Conservation (phyloP, 805 yeast genomes). For the Candida loeiensis region DNA sequence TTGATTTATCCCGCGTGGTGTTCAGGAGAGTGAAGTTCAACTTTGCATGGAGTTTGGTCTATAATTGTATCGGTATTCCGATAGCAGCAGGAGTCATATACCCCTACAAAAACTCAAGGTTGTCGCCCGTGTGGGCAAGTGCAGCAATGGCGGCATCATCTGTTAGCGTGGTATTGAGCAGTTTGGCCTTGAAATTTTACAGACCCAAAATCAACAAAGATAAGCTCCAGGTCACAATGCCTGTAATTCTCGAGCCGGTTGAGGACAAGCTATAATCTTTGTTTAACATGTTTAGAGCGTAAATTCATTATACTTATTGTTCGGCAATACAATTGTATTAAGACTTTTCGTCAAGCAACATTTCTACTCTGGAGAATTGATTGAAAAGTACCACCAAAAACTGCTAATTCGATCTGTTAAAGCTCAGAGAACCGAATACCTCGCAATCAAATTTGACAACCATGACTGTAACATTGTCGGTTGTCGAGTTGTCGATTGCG, state of each 20-base stretch:
- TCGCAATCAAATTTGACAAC: slow-evolving; percentile 57
- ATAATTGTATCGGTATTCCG: slow-evolving; percentile 56
- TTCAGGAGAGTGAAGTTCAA: slow-evolving; percentile 54
- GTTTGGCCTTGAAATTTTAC: slow-evolving; percentile 49
- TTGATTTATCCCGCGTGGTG: slow-evolving; percentile 49
- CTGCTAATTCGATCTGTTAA: not conserved
- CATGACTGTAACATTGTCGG: slow-evolving; percentile 94
- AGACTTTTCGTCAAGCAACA: too few relatives aligned
- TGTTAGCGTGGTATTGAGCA: slow-evolving; percentile 54
- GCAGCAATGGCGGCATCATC: slow-evolving; percentile 64
- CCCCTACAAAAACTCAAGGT: slow-evolving; percentile 50
- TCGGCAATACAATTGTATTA: not conserved
- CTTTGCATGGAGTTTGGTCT: slow-evolving; percentile 57
- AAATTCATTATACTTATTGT: not conserved
- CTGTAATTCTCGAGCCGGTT: not conserved
- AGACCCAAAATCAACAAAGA: slow-evolving; percentile 31
- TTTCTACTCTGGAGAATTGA: too few relatives aligned
- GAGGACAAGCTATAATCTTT: not conserved
- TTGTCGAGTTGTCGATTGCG: slow-evolving; percentile 76
- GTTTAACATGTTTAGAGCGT: not conserved
- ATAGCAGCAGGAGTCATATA: slow-evolving; percentile 67
- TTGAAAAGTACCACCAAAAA: too few relatives aligned
- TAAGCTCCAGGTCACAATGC: slow-evolving; percentile 7
- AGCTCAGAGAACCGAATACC: slow-evolving; percentile 27
- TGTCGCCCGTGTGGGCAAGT: slow-evolving; percentile 65